These are phyloP conservation scores for Nitzschia sp. DNA, from an alignment of 108 stramenopile genomes.

Conservation along the genomic window DNA sequence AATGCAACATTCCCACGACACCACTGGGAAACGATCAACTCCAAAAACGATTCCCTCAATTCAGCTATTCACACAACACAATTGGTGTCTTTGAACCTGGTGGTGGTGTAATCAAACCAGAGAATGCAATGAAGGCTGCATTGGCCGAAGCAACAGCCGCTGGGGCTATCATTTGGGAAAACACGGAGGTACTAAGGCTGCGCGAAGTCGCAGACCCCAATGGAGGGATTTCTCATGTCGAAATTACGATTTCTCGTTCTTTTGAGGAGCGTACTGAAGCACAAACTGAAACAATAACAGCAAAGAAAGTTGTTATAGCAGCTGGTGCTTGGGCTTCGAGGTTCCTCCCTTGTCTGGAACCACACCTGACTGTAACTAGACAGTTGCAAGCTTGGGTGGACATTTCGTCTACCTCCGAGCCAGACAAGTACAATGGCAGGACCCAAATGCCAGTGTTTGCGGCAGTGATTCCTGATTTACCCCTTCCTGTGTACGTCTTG, in stretches of 20 bases:
- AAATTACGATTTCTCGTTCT: neutral
- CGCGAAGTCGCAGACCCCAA: conserved; percentile 1
- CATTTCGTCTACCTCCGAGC: conserved; percentile 10
- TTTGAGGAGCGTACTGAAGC: neutral
- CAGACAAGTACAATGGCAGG: conserved; percentile 8
- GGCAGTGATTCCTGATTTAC: conserved; percentile 13
- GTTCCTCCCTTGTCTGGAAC: conserved; percentile 30
- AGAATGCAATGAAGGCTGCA: conserved; percentile 31
- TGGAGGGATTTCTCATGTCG: neutral
- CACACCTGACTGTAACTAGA: conserved; percentile 30
- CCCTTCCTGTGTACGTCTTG: conserved; percentile 27
- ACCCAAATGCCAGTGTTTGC: conserved; percentile 36
- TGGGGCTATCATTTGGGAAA: conserved; percentile 23
- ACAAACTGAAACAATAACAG: neutral
- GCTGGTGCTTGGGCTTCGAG: conserved; percentile 43
- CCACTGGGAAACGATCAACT: conserved; percentile 12
- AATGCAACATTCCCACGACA: conserved; percentile 26
- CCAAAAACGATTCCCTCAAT: conserved; percentile 42
- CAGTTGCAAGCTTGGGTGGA: conserved; percentile 51
- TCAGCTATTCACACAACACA: conserved; percentile 19
- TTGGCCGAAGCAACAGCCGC: conserved; percentile 27
- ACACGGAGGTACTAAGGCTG: conserved; percentile 11
- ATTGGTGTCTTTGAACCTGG: conserved; percentile 41
- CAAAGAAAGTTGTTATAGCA: conserved; percentile 34
- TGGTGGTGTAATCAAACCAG: conserved; percentile 41